Evolutionary conservation across 345 rosid species (phyloP).

Genomic region (Eutrema japonicum): DNA sequence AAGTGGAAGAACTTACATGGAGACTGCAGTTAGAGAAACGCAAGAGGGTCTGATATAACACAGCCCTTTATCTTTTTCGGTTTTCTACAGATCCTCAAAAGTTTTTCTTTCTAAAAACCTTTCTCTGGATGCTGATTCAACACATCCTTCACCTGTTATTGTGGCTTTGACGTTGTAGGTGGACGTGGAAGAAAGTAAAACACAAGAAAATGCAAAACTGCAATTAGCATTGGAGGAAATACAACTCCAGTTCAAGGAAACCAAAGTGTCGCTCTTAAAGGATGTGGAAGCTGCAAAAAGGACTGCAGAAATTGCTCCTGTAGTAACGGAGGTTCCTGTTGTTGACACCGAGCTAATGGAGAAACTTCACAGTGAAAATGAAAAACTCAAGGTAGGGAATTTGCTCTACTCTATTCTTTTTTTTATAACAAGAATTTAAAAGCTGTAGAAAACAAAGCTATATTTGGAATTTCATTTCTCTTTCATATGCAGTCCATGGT

Average conservation of each 20-base stretch:
- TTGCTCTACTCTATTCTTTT: not conserved
- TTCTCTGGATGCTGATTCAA: constrained; percentile 21
- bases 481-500: constrained; percentile 64
- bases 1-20: constrained; percentile 92
- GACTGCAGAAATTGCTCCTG: constrained; percentile 60
- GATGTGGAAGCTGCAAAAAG: constrained; percentile 79
- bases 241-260: constrained; percentile 77
- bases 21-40: constrained; percentile 80
- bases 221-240: constrained; percentile 79
- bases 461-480: constrained; percentile 27
- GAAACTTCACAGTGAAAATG: constrained; percentile 78
- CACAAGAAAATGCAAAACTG: constrained; percentile 79
- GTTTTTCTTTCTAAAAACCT: not conserved
- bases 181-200: constrained; percentile 86
- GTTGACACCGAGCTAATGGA: constrained; percentile 68
- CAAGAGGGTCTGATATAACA: constrained; percentile 61
- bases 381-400: constrained; percentile 74
- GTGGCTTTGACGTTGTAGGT: constrained; percentile 52
- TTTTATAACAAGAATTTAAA: constrained; percentile 21
- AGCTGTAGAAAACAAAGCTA: constrained; percentile 13
- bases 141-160: constrained; percentile 19
- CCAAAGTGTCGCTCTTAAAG: constrained; percentile 66
- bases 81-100: constrained; percentile 12
- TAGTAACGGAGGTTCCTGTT: constrained; percentile 77
- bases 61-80: not conserved